These are phyloP conservation scores for Craterostigma plantagineum DNA, from an alignment of 257 asterid genomes.

Conservation along the genomic window DNA sequence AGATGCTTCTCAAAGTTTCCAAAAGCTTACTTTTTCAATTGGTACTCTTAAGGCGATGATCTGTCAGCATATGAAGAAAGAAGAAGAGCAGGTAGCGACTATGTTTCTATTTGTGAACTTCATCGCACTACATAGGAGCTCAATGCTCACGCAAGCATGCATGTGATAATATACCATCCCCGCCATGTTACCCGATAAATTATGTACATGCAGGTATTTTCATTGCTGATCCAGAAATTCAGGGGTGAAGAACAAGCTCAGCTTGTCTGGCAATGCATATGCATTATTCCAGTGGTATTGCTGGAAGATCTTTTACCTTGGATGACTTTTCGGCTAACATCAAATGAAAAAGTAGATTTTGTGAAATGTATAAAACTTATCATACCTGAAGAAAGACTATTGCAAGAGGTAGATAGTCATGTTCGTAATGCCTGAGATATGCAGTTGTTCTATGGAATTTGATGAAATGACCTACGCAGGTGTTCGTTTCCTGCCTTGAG, in stretches of 20 bases:
- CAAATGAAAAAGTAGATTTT: slow-evolving; percentile 36
- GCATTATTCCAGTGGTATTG: slow-evolving; percentile 54
- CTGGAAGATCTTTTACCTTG: slow-evolving; percentile 69
- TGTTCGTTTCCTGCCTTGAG: slow-evolving; percentile 58
- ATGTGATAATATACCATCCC: slow-evolving; percentile 2
- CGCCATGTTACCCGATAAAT: too few relatives aligned
- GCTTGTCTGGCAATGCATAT: slow-evolving; percentile 69
- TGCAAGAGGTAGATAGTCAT: slow-evolving; percentile 54
- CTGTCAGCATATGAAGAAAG: slow-evolving; percentile 75
- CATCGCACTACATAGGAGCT: not conserved
- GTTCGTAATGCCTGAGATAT: slow-evolving; percentile 6
- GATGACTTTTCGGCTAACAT: slow-evolving; percentile 36
- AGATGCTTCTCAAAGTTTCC: slow-evolving; percentile 24
- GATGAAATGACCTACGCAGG: slow-evolving; percentile 27
- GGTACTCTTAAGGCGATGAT: slow-evolving; percentile 40
- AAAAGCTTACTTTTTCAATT: slow-evolving; percentile 38
- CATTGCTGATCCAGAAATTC: slow-evolving; percentile 39
- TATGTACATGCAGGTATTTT: slow-evolving; percentile 47
- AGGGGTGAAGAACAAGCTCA: slow-evolving; percentile 49
- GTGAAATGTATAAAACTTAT: slow-evolving; percentile 33
- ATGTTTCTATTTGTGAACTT: too few relatives aligned
- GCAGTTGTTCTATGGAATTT: slow-evolving; percentile 12
- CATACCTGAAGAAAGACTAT: slow-evolving; percentile 45
- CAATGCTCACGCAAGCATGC: too few relatives aligned
- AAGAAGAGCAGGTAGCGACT: slow-evolving; percentile 60